Base-by-base conservation (phyloP, 345 rosid genomes). In the Punica granatum region DNA sequence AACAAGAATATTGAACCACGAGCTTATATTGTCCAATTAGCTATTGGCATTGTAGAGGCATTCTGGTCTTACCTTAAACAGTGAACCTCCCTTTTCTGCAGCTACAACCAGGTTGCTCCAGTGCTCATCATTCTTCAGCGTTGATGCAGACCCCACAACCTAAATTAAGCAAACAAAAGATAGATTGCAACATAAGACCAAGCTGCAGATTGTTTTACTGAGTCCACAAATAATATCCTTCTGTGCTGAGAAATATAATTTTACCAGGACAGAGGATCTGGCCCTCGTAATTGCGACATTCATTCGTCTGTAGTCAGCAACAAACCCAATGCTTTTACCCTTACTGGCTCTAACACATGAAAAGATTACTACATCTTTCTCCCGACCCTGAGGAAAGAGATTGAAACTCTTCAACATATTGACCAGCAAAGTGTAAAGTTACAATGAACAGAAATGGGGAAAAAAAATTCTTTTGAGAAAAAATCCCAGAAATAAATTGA, bases 261-360 rank as follows among this genome's bases (percentile, higher is more conserved):
- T 69, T 81, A 94, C 99, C 91, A 94, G 83, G 28, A 94, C 89
- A 67, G 95, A 84, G 54, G 98, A 89, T 80, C 90, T 94, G 6
- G 99, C 96, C 49, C 96, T 82, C 41, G 99, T 89, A 56, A 94
- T 94, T 51, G 92, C 99, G 0, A 94, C 99, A 69, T 94, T 94
- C 99, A 94, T 94, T 66, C 97, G 85, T 69, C 95, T 80, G 72
- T 79, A 84, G 74, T 94, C 97, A 18, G 96, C 76, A 48, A 94
- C 84, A 71, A 91, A 94, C 9, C 99, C 98, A 33, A 94, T 94
- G 62, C 84, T 69, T 70, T 86, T 77, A 62, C 80, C 78, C 63
- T 82, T 75, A 15, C 74, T 91, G 72, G 97, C 90, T 76, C 99
- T 91, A 31, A 94, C 99, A 75, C 96, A 91, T 12, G 99, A 89